These are phyloP conservation scores for Arctium lappa DNA, from an alignment of 129 eudicot genomes.

Conservation along the genomic window DNA sequence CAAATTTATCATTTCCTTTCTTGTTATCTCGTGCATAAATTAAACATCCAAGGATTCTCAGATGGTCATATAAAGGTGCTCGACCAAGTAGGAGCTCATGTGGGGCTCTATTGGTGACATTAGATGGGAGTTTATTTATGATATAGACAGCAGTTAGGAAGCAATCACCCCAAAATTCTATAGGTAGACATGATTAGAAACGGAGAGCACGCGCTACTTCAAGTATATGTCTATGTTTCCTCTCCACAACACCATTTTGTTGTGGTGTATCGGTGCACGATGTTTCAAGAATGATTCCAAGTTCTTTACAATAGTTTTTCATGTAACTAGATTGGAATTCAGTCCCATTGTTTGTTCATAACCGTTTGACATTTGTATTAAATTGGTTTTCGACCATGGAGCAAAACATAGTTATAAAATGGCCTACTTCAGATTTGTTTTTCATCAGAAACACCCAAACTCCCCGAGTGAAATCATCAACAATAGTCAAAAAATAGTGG, in stretches of 20 bases:
- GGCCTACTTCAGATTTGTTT: background rate
- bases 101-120: too few species aligned
- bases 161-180: background rate
- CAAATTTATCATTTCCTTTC: too few species aligned
- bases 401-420: background rate
- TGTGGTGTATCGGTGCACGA: too few species aligned
- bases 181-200: background rate
- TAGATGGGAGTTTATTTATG: too few species aligned
- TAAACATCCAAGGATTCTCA: too few species aligned
- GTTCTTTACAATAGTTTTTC: background rate
- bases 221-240: too few species aligned
- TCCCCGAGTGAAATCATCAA: background rate
- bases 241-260: too few species aligned
- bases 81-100: too few species aligned
- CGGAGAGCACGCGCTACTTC: background rate
- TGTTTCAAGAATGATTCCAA: background rate
- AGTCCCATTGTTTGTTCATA: background rate
- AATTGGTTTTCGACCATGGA: background rate
- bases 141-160: background rate
- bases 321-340: background rate
- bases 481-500: background rate
- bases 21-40: too few species aligned
- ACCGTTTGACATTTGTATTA: background rate
- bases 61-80: too few species aligned
- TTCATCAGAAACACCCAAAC: background rate